A percentile compares a stretch with the other conserved stretches of the same genome.
These are phyloP conservation scores for Acanthamoeba castellanii DNA, from an alignment of 208 protist species.

Conservation along the genomic window DNA sequence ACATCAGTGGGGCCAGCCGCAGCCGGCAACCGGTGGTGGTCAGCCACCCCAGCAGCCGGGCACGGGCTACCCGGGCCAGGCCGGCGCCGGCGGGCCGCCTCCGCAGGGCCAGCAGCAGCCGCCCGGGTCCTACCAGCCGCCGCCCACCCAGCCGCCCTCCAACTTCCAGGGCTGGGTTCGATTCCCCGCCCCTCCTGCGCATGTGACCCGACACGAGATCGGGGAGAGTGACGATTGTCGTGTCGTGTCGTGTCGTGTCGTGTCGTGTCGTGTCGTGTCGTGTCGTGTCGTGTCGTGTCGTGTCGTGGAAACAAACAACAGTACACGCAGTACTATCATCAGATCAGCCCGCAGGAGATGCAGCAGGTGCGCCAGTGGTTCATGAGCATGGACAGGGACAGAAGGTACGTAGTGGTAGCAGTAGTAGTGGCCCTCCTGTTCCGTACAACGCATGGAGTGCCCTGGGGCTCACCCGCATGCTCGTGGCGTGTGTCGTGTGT, in stretches of 20 bases:
- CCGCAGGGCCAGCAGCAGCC: neutral
- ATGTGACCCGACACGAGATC: neutral
- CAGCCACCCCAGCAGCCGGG: neutral
- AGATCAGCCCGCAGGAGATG: conserved; percentile 45
- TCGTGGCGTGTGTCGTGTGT: neutral
- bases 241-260: neutral
- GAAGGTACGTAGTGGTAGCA: neutral
- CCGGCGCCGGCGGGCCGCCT: neutral
- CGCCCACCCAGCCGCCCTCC: neutral
- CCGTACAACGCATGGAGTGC: neutral
- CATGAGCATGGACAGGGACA: neutral
- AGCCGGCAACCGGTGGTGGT: neutral
- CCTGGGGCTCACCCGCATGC: neutral
- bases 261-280: neutral
- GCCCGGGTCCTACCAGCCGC: neutral
- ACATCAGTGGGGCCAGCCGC: neutral
- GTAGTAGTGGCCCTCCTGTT: too few relatives aligned
- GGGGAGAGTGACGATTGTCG: neutral
- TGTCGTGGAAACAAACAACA: neutral
- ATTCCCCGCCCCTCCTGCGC: neutral
- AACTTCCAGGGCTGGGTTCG: neutral
- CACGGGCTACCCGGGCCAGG: neutral
- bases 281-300: too few relatives aligned
- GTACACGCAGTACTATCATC: conserved; percentile 46
- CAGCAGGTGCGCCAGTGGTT: conserved; percentile 37